Base-by-base conservation (phyloP, 805 yeast species). In the Huiozyma naganishii region DNA sequence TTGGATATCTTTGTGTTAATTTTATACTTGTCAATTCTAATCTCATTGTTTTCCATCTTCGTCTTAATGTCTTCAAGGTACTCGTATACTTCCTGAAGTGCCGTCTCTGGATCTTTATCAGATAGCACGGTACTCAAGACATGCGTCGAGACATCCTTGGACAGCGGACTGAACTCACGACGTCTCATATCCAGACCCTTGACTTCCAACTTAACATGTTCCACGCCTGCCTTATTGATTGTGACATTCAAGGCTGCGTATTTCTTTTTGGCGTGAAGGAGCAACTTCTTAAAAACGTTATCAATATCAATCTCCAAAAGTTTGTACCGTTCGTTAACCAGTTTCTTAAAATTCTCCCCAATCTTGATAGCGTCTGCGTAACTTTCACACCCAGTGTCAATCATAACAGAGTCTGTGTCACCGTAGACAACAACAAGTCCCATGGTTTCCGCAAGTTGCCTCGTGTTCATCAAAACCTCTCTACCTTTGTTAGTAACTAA, bases 401-500 rank as follows among this genome's bases (percentile, higher is more conserved):
- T 87, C 98, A 92, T 92, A 42, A 92, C 97, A 32, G 98, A 92
- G 70, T 92, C 98, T 0, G 98, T 92, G 68, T 92, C 98, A 71
- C 98, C 98, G 58, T 92, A 92, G 10, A 92, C 86, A 40, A 94
- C 97, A 44, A 86, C 71, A 46, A 92, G 70, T 0, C 83, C 83
- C 54, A 83, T 70, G 44, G 80, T 73, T 61, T 90, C 97, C 0
- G 97, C 98, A 48, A 92, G 70, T 55, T 84, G 94, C 61, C 95
- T 77, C 0, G 98, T 90, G 55, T 85, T 90, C 81, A 80, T 83
- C 56, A 92, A 74, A 61, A 89, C 87, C 62, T 92, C 97, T 68
- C 98, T 77, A 56, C 98, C 98, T 63, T 89, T 86, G 54, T 80
- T 83, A 3, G 98, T 92, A 45, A 88, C 95, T 55, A 92, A 70